Evolutionary conservation across 257 asterid species (phyloP).

Genomic region (Jasminum sambac): DNA sequence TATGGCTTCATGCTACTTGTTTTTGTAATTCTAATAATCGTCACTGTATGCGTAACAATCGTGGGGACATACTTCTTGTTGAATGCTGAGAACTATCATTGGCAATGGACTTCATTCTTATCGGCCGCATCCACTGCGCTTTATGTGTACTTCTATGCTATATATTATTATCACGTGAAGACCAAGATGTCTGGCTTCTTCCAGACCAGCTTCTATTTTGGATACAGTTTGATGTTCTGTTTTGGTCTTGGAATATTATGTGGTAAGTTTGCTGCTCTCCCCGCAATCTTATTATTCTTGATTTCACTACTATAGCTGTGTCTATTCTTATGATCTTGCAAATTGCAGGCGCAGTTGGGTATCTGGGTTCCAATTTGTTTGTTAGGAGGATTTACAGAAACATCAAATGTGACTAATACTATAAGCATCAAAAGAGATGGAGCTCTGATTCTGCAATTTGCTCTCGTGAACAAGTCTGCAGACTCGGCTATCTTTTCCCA

Average conservation of each 20-base stretch:
- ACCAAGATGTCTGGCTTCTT: slow-evolving; percentile 87
- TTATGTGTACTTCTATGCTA: slow-evolving; percentile 67
- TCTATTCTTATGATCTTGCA: not conserved
- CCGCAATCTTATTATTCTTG: too few species aligned
- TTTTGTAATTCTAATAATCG: slow-evolving; percentile 74
- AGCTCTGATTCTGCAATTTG: slow-evolving; percentile 3
- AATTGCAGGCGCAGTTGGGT: slow-evolving; percentile 51
- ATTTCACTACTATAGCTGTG: too few species aligned
- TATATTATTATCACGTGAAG: slow-evolving; percentile 70
- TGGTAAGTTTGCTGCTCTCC: slow-evolving; percentile 42
- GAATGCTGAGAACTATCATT: slow-evolving; percentile 83
- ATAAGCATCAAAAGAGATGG: slow-evolving; percentile 3
- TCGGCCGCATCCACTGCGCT: slow-evolving; percentile 85
- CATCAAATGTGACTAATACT: slow-evolving; percentile 45
- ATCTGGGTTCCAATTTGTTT: slow-evolving; percentile 48
- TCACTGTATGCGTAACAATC: slow-evolving; percentile 79
- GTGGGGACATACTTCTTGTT: slow-evolving; percentile 90
- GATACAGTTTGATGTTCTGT: slow-evolving; percentile 84
- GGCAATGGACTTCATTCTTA: slow-evolving; percentile 89
- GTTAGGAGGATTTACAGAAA: slow-evolving; percentile 52
- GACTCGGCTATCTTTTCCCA: slow-evolving; percentile 26
- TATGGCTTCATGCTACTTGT: slow-evolving; percentile 87
- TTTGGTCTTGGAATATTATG: slow-evolving; percentile 78
- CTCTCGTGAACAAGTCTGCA: slow-evolving; percentile 3
- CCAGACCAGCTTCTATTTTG: slow-evolving; percentile 89